Evolutionary conservation across 2,329 filamentous ascomycete species (phyloP).

Genomic region (Rachicladosporium sp.): DNA sequence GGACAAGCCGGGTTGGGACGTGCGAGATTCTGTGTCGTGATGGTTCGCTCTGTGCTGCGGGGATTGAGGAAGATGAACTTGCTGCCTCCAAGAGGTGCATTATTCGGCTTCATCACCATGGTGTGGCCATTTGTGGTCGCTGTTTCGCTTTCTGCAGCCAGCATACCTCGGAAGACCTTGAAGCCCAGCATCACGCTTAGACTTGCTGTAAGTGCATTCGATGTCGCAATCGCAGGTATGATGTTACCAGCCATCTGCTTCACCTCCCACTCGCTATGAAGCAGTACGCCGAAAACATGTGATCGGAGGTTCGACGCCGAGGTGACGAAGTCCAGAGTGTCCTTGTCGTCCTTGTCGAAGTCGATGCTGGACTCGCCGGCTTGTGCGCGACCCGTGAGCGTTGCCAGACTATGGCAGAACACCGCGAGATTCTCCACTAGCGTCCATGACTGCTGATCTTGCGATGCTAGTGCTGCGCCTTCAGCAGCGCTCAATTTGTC

Average conservation of each 20-base stretch:
- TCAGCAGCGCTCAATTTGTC: conserved; percentile 27
- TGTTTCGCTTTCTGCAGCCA: conserved; percentile 6
- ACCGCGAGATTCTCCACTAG: conserved; percentile 72
- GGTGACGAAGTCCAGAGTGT: conserved; percentile 89
- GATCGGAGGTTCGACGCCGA: conserved; percentile 84
- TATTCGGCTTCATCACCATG: conserved; percentile 4
- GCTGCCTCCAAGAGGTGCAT: conserved; percentile 15
- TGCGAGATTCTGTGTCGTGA: conserved; percentile 43
- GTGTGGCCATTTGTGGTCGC: neutral
- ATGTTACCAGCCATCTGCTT: conserved; percentile 99
- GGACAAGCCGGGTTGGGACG: conserved; percentile 70
- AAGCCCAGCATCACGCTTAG: conserved; percentile 86
- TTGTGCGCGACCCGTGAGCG: conserved; percentile 62
- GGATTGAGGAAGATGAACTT: conserved; percentile 75
- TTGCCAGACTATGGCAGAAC: conserved; percentile 70
- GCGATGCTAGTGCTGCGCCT: conserved; percentile 40
- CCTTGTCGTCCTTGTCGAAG: conserved; percentile 94
- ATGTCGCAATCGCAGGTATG: conserved; percentile 94
- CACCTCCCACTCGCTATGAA: conserved; percentile 85
- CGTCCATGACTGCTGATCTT: conserved; percentile 68
- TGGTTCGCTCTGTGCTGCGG: conserved; percentile 48
- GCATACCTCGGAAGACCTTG: conserved; percentile 67
- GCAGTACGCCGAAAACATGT: conserved; percentile 72
- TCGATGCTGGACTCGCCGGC: conserved; percentile 51
- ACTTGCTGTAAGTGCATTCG: conserved; percentile 92